These are phyloP conservation scores for Pseudozyma sp. DNA, from an alignment of 1,284 basidiomycete species.

Conservation along the genomic window DNA sequence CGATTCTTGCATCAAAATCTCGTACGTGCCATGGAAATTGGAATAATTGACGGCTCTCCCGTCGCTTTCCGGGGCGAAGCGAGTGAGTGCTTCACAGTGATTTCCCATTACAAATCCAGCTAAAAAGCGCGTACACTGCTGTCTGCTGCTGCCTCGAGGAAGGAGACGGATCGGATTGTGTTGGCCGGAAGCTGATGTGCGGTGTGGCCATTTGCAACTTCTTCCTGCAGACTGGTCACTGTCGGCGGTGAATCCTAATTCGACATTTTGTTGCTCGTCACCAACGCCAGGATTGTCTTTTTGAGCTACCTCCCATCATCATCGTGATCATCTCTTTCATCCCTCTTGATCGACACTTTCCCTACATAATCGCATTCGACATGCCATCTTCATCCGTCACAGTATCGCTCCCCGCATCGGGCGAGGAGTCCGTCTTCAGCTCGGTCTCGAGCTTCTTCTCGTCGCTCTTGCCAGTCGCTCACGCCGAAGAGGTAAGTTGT, in stretches of 20 bases:
- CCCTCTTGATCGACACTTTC: slow-evolving; percentile 6
- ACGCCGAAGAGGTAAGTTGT: slow-evolving; percentile 59
- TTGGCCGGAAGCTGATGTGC: slow-evolving; percentile 6
- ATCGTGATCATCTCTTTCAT: slow-evolving; percentile 3
- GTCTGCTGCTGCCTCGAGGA: slow-evolving; percentile 6
- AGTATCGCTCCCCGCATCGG: slow-evolving; percentile 33
- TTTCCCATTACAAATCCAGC: too few relatives aligned
- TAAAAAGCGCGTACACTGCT: neutral
- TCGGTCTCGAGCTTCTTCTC: slow-evolving; percentile 55
- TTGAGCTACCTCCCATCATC: neutral
- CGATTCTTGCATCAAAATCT: too few relatives aligned
- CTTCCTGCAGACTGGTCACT: slow-evolving; percentile 8
- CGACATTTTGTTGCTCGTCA: slow-evolving; percentile 18
- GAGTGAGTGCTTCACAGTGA: too few relatives aligned
- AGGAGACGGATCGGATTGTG: slow-evolving; percentile 19
- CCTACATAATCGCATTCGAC: slow-evolving; percentile 20
- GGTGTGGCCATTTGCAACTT: neutral
- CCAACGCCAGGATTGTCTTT: neutral
- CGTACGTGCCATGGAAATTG: too few relatives aligned
- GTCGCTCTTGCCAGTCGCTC: slow-evolving; percentile 52
- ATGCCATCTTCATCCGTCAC: slow-evolving; percentile 53
- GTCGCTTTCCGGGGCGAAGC: slow-evolving; percentile 2
- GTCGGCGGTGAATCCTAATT: slow-evolving; percentile 5
- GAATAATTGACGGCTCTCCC: too few relatives aligned
- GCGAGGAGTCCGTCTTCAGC: slow-evolving; percentile 50